phyloP scores from a whole-genome alignment of 2,329 filamentous ascomycete genomes.

The Hypocreales sp. region DNA sequence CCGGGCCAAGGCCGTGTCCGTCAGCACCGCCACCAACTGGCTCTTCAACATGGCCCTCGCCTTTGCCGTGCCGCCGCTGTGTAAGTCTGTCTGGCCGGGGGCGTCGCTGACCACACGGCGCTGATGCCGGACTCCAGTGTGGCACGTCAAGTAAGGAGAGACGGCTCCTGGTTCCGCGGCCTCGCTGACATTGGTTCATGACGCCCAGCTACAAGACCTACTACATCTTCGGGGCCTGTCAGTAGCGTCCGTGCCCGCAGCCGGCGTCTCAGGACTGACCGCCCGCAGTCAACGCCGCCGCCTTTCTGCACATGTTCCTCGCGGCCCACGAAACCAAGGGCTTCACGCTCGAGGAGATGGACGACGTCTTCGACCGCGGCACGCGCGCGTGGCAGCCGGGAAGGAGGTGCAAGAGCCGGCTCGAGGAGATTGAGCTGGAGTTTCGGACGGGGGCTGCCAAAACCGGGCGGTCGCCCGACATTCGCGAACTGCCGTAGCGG shows the following conservation, averaged over 20 bases:
- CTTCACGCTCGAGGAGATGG: constrained; percentile 63
- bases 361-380: constrained; percentile 51
- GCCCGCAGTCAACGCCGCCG: constrained; percentile 39
- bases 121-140: constrained; percentile 8
- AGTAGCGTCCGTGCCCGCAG: neutral
- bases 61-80: constrained; percentile 29
- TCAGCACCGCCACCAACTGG: constrained; percentile 22
- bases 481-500: too few species aligned
- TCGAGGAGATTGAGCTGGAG: constrained; percentile 33
- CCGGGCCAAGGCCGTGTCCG: constrained; percentile 26
- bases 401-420: constrained; percentile 20
- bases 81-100: constrained; percentile 11
- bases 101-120: too few species aligned
- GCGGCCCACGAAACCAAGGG: constrained; percentile 50
- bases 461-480: too few species aligned
- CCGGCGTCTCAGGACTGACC: constrained; percentile 1
- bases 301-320: constrained; percentile 54
- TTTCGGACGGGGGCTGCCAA: too few species aligned
- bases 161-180: too few species aligned
- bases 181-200: neutral
- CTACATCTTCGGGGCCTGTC: constrained; percentile 54
- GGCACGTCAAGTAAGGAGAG: constrained; percentile 30
- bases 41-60: constrained; percentile 17
- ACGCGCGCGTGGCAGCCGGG: constrained; percentile 40
- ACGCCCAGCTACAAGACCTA: constrained; percentile 41